These are phyloP conservation scores for Elasticomyces elasticus DNA, from an alignment of 495 filamentous ascomycete species.

Conservation along the genomic window DNA sequence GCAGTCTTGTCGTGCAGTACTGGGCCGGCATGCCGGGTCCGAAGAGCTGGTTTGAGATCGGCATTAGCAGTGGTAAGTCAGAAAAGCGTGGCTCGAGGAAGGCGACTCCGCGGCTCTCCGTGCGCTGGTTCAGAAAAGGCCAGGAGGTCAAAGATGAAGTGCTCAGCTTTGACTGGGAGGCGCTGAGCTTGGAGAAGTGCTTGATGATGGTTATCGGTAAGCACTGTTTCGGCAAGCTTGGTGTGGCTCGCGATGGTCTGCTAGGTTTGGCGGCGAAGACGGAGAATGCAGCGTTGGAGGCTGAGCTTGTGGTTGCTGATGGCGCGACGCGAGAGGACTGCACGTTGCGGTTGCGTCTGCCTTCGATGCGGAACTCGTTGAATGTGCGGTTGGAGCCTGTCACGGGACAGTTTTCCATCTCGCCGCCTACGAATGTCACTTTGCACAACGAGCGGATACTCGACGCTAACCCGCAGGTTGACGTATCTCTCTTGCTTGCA, in stretches of 20 bases:
- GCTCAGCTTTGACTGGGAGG: conserved; percentile 53
- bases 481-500: conserved; percentile 14
- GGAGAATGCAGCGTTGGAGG: not conserved
- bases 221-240: conserved; percentile 60
- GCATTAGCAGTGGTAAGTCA: conserved; percentile 54
- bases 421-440: conserved; percentile 9
- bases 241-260: conserved; percentile 49
- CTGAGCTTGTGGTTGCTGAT: conserved; percentile 27
- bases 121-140: conserved; percentile 79
- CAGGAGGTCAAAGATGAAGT: conserved; percentile 56
- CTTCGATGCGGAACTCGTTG: conserved; percentile 3
- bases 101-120: conserved; percentile 42
- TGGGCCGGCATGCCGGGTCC: conserved; percentile 58
- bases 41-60: conserved; percentile 89
- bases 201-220: conserved; percentile 63
- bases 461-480: conserved; percentile 17
- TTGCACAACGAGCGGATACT: conserved; percentile 17
- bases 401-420: conserved; percentile 19
- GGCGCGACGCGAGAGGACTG: conserved; percentile 41
- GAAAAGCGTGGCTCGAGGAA: conserved; percentile 29
- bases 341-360: conserved; percentile 9
- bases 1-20: conserved; percentile 79
- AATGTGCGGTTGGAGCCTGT: conserved; percentile 17
- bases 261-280: conserved; percentile 30
- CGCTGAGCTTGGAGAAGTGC: conserved; percentile 61